Base-by-base conservation (phyloP, 495 filamentous ascomycete genomes). In the Friedmanniomyces simplex region DNA sequence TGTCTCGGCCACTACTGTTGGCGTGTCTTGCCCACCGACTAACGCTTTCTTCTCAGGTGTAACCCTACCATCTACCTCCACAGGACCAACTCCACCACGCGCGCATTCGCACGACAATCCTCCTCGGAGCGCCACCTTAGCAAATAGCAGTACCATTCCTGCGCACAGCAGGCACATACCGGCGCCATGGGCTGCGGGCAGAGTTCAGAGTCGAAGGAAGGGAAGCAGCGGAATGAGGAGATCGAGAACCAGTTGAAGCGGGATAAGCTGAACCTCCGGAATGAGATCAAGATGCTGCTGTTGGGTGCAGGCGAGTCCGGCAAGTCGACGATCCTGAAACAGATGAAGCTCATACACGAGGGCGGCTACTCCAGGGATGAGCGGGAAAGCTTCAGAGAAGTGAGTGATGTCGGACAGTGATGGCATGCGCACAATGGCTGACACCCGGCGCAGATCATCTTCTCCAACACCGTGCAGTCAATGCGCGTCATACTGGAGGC, bases 191-290 rank as follows among this genome's bases (percentile, higher is more conserved):
- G 93, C 84, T 98, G 93, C 73, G 91, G 90, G 73, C 95, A 96
- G 90, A 97, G 94, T 69, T 95, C 94, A 66, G 93, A 97, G 81
- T 93, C 96, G 77, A 96, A 95, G 89, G 93, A 98, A 89, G 94
- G 93, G 75, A 96, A 95, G 87, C 43, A 47, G 74, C 83, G 91
- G 66, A 97, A 98, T 73, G 93, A 96, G 79, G 90, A 96, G 83
- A 98, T 98, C 69, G 93, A 98, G 75, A 96, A 95, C 73, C 87
- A 91, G 79, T 77, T 98, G 68, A 94, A 95, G 77, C 81, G 84
- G 70, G 93, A 98, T 72, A 91, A 89, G 78, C 85, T 95, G 82
- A 81, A 87, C 78, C 89, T 94, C 76, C 82, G 90, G 65, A 96
- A 95, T 64, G 93, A 98, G 74, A 96, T 98, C 73, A 98, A 98